Base-by-base conservation (phyloP, 768 basidiomycete genomes). In the Gyrodon lividus region DNA sequence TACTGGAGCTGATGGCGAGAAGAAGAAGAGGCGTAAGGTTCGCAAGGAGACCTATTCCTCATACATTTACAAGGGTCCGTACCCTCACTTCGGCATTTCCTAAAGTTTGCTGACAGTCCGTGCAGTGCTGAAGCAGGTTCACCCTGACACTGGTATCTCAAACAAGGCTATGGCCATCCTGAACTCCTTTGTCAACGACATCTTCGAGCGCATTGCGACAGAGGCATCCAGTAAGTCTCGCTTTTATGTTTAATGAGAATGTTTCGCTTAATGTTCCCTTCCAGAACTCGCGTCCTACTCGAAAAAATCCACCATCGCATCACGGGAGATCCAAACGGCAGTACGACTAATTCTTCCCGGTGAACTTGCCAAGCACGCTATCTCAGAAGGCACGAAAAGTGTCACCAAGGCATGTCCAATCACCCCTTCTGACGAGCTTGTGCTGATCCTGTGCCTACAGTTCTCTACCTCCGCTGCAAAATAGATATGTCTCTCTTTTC, bases 221-320 rank as follows among this genome's bases (percentile, higher is more conserved):
- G 91, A 92, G 61, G 91, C 92, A 45, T 92, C 89, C 57, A 92
- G 90, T 92, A 48, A 52, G 87, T 73, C 13, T 7, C 12, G 0
- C 2, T 61, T 33, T 44, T 14, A 17, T 39, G 0, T 20, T 24
- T 20, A 22, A n/a, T 1, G 13, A 8, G 30, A 31, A 3, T 34
- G 28, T 16, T 7, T 24, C 19, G 9, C 46, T 51, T 54, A 47
- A 50, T 3, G 3, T 9, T 2, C 2, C 31, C 38, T 4, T 62
- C 16, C 20, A 92, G 90, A 96, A 75, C 92, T 98, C 65, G 93
- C 95, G 50, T 83, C 92, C 1, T 98, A 98, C 81, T 97, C 95
- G 50, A 96, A 98, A 83, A 96, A 97, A 74, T 97, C 96, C 3
- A 98, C 96, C 39, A 98, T 98, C 71, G 96, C 95, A 17, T 97